Base-by-base conservation (phyloP, 2,329 filamentous ascomycete genomes). In the Colletotrichum higginsianum region DNA sequence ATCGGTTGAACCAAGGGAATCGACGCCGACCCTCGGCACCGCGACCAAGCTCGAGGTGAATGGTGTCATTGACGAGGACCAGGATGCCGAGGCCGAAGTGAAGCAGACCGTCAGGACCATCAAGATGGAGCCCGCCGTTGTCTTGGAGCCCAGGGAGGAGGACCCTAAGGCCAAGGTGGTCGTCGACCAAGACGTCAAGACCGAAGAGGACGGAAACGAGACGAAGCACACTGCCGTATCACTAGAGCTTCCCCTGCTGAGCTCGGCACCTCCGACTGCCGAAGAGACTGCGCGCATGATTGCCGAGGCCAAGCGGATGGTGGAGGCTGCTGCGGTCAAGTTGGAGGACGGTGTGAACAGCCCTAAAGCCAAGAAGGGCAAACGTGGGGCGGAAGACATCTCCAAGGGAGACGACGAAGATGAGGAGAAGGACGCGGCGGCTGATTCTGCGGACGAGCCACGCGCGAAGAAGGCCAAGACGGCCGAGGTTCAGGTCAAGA, bases 231-330 rank as follows among this genome's bases (percentile, higher is more conserved):
- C 92, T 8, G 90, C 91, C 57, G 90, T 96, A 60, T 92, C 92
- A 73, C 86, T 96, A 13, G 93, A 96, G 74, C 87, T 96, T 78
- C 93, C 95, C 16, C 76, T 89, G 30, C 77, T 81, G 9, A 80
- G 78, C 4, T 86, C 90, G 12, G 90, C 94, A 72, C 87, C 95
- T 11, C 92, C 93, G 0, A 89, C 91, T 15, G 91, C 94, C 0
- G 93, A 95, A 74, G 93, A 96, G 77, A 92, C 95, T 1, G 88
- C 93, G 68, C 89, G 91, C 66, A 95, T 98, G 92, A 92, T 98
- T 71, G 91, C 91, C 38, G 91, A 94, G 77, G 96, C 96, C 42
- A 94, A 92, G 83, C 90, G 92, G 75, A 98, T 98, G 94, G 95
- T 98, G 6, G 89, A 93, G 73, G 91, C 91, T 72, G 88, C 88